A percentile compares a stretch with the other conserved stretches of the same genome.
Evolutionary conservation across 345 rosid genomes (phyloP).

Genomic region (Citrus reticulata): DNA sequence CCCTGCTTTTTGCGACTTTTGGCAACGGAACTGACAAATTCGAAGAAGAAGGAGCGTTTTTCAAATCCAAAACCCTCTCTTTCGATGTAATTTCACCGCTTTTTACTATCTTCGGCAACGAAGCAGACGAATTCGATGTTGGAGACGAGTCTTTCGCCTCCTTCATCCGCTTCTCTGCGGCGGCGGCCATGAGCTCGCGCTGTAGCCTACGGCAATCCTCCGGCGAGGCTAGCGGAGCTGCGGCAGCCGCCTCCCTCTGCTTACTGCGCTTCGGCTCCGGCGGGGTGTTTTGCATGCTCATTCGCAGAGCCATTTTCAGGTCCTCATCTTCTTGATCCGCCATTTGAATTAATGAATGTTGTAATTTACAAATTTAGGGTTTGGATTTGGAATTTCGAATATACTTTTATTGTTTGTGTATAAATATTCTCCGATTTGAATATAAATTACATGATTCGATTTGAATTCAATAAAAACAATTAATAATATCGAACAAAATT

Average conservation of each 20-base stretch:
- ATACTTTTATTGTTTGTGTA: not conserved
- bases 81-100: constrained; percentile 19
- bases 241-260: constrained; percentile 58
- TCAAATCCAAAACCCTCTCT: constrained; percentile 26
- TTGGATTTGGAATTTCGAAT: not conserved
- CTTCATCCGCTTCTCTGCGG: constrained; percentile 88
- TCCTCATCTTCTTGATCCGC: constrained; percentile 98
- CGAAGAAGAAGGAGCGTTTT: not conserved
- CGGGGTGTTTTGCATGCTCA: constrained; percentile 87
- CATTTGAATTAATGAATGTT: constrained; percentile 31
- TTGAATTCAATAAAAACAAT: not conserved
- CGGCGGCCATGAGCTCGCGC: constrained; percentile 96
- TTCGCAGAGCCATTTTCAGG: constrained; percentile 73
- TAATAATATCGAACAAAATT: not conserved
- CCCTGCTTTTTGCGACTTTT: constrained; percentile 14
- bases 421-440: not conserved
- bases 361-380: constrained; percentile 17
- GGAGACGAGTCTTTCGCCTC: constrained; percentile 28
- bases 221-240: constrained; percentile 40
- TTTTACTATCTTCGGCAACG: constrained; percentile 17
- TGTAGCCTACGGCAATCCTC: constrained; percentile 65
- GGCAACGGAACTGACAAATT: not conserved
- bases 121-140: constrained; percentile 24
- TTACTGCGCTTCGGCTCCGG: constrained; percentile 98
- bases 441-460: not conserved